Conservation (phyloP, 352 stramenopile genomes). For the Globisporangium nagaii region DNA sequence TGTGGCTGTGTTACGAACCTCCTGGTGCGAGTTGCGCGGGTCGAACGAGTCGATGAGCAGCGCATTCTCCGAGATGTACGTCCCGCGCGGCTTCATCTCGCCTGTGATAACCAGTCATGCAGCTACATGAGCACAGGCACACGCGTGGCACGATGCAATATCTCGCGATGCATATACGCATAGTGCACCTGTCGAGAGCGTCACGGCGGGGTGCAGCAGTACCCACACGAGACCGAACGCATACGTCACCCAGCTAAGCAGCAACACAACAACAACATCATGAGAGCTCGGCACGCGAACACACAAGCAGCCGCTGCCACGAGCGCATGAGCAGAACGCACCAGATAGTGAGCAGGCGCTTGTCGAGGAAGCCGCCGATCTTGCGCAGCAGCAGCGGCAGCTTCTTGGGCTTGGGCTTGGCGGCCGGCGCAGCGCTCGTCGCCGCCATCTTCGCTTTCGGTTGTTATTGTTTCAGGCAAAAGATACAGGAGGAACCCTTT, state of each 20-base stretch:
- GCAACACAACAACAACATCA: not conserved
- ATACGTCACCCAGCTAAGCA: slow-evolving; percentile 66
- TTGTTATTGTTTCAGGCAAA: not conserved
- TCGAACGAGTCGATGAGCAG: slow-evolving; percentile 77
- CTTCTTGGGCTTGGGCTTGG: slow-evolving; percentile 7
- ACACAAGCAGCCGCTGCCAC: too few relatives aligned
- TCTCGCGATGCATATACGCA: not conserved
- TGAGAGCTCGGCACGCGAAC: not conserved
- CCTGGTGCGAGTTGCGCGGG: slow-evolving; percentile 28
- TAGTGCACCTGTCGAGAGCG: slow-evolving; percentile 59
- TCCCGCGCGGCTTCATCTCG: slow-evolving; percentile 76
- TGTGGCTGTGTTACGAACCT: slow-evolving; percentile 10
- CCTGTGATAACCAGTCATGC: slow-evolving; percentile 22
- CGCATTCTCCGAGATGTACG: slow-evolving; percentile 88
- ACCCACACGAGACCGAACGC: slow-evolving; percentile 70
- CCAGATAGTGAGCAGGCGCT: slow-evolving; percentile 5
- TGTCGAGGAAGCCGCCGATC: slow-evolving; percentile 5
- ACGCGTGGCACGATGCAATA: too few relatives aligned
- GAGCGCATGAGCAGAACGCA: not conserved
- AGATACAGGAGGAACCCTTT: too few relatives aligned
- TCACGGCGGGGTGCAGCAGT: slow-evolving; percentile 66
- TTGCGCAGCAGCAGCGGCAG: slow-evolving; percentile 6
- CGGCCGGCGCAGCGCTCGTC: not conserved
- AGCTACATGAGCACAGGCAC: too few relatives aligned
- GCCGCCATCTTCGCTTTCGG: not conserved